Evolutionary conservation across 2,329 filamentous ascomycete species (phyloP), one percentile per base, ranked within the genome.

Genomic region (Anthostomella pinea): DNA sequence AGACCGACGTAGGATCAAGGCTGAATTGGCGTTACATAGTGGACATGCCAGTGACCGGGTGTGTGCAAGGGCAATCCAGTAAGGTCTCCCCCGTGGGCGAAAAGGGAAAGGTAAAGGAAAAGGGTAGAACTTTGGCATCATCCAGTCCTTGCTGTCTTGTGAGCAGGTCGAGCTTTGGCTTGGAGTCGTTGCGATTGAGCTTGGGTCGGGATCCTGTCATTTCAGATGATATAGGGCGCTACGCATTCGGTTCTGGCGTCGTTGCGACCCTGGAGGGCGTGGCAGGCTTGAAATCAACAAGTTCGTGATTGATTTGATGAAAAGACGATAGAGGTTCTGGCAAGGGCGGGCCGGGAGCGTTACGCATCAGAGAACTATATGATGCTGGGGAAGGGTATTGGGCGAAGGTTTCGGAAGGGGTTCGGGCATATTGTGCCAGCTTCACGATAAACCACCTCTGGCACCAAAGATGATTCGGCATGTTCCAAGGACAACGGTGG

Each of bases 181-280:
- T 26, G 13, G 15, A 4, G 3, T 23, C 29, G 11, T 30, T 30
- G 20, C 27, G 27, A 25, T 29, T 22, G 2, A 20, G 27, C 17
- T 36, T 36, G 10, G n/a, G 10, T 13, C 30, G 30, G 3, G 27
- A n/a, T n/a, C n/a, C n/a, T n/a, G 16, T 27, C 34, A 36, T 18
- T 36, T 36, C 5, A 36, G 21, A 22, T 36, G 23, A 15, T 30
- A 36, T 14, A 36, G 26, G 8, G 19, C 34, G 24, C 29, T 36
- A 7, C 27, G 34, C 27, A n/a, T 36, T 36, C 20, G 17, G 23
- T 9, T 38, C 30, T 21, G 29, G 16, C 22, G 28, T 16, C 8
- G 29, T 22, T 13, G 26, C 17, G 7, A 19, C 21, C 9, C n/a
- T 30, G 4, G 35, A 28, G n/a, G 27, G 33, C 14, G 24, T 25